phyloP scores from a whole-genome alignment of 2,329 filamentous ascomycete species.

The Lasiodiplodia sp. region DNA sequence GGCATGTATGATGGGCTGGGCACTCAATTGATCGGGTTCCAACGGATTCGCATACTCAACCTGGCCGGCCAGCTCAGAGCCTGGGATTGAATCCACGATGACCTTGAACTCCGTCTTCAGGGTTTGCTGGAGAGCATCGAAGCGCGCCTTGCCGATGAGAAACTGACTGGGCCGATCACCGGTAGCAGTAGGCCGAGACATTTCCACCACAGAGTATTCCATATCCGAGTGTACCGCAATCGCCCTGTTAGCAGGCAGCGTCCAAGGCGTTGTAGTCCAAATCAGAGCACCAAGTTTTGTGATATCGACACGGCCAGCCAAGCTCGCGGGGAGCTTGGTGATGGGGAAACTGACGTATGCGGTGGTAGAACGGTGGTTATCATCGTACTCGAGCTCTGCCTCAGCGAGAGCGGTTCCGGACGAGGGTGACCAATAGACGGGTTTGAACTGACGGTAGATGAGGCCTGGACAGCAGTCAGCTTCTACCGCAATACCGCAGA shows the following conservation, averaged over 20 bases:
- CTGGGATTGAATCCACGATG: conserved; percentile 65
- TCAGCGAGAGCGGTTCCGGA: conserved; percentile 82
- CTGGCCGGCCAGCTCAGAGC: conserved; percentile 68
- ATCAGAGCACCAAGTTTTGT: conserved; percentile 76
- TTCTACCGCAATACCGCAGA: not conserved
- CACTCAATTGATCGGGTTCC: conserved; percentile 62
- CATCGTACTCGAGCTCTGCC: conserved; percentile 83
- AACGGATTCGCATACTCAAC: conserved; percentile 66
- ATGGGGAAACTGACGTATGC: conserved; percentile 85
- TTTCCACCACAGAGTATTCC: conserved; percentile 72
- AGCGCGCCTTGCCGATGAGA: conserved; percentile 74
- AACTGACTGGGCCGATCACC: conserved; percentile 54
- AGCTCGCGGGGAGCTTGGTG: conserved; percentile 50
- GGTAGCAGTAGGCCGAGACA: conserved; percentile 39
- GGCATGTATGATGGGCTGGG: conserved; percentile 78
- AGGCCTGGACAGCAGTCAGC: conserved; percentile 56
- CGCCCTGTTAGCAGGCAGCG: conserved; percentile 87
- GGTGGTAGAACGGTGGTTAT: conserved; percentile 73
- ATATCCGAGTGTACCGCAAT: conserved; percentile 82
- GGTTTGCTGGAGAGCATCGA: conserved; percentile 60
- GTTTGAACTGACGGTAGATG: conserved; percentile 80
- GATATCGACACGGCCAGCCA: conserved; percentile 38
- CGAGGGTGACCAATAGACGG: conserved; percentile 86
- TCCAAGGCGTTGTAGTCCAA: conserved; percentile 99
- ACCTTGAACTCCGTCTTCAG: conserved; percentile 52